These are phyloP conservation scores for Calendula officinalis DNA, from an alignment of 129 eudicot genomes.

Conservation along the genomic window DNA sequence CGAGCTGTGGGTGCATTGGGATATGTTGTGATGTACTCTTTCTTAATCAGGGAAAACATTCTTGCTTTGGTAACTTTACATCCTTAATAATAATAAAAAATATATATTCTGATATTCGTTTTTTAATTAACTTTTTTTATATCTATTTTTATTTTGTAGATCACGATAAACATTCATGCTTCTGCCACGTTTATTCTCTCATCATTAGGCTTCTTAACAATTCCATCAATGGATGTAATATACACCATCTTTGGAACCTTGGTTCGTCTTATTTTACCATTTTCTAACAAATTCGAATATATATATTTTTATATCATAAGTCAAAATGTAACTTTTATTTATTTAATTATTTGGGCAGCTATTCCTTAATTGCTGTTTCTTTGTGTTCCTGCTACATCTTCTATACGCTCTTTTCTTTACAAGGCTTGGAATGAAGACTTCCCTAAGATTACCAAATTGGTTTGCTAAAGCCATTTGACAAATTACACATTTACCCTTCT, in stretches of 20 bases:
- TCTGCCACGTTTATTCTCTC: constrained; percentile 62
- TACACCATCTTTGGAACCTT: constrained; percentile 73
- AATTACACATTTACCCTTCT: neutral
- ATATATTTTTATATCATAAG: neutral
- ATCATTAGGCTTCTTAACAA: constrained; percentile 53
- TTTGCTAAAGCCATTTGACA: constrained; percentile 61
- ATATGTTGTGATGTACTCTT: constrained; percentile 77
- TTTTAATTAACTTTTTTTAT: constrained; percentile 16
- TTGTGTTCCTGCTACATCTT: constrained; percentile 81
- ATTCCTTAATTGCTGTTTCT: constrained; percentile 68
- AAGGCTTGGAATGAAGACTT: constrained; percentile 81
- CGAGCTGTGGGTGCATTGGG: constrained; percentile 79
- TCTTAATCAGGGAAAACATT: constrained; percentile 84
- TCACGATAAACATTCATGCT: constrained; percentile 89
- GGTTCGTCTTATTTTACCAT: constrained; percentile 44
- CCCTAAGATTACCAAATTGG: constrained; percentile 75
- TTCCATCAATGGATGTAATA: constrained; percentile 80
- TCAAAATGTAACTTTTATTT: neutral
- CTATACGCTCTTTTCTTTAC: constrained; percentile 79
- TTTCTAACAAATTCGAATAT: neutral
- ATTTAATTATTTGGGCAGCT: constrained; percentile 52
- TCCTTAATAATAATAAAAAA: neutral
- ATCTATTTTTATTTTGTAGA: constrained; percentile 44
- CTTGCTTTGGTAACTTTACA: constrained; percentile 67
- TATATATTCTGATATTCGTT: neutral